Evolutionary conservation across 2,329 filamentous ascomycete species (phyloP), one percentile per base, ranked within the genome.

Genomic region (Hysterium pulicare): DNA sequence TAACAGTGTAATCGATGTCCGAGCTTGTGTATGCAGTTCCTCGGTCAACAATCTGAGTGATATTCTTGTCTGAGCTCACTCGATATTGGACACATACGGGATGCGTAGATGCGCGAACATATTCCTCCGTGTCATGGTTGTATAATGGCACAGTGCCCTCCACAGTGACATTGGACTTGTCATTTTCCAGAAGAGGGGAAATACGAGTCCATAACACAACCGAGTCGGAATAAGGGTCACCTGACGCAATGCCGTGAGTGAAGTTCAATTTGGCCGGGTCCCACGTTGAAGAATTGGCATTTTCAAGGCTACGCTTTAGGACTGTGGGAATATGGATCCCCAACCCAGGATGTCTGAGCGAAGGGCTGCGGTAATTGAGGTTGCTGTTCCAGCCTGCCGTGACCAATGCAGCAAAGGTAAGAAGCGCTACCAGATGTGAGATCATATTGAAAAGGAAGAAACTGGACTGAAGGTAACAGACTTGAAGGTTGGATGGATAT

Each of bases 1-100:
- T 87, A 46, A 88, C 71, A 0, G 85, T 89, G 58, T 83, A 90
- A 58, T 90, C 86, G 36, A 89, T 79, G 58, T 89, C 85, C 1
- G 79, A 84, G 26, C 77, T 85, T 0, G 86, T 89, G 57, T 82
- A 87, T 1, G 76, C 82, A 26, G 67, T 76, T 4, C 85, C 85
- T 1, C 69, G 70, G 38, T 76, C 71, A 2, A 79, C 77, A 6
- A 78, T 67, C 2, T 69, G 55, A 9, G 65, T 64, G 23, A 77
- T 69, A n/a, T 68, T 62, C 38, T 72, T 58, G 50, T 76, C 73
- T 16, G 67, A 66, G 11, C 73, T 72, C 15, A 87, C 76, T 44
- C 75, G 77, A 72, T 81, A 89, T 26, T 82, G 73, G 0, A 88
- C 75, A 53, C 85, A 89, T 23, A 87, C 73, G 0, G 84, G 82